These are phyloP conservation scores for Penicillium psychrofluorescens DNA, from an alignment of 495 filamentous ascomycete genomes.

Conservation along the genomic window DNA sequence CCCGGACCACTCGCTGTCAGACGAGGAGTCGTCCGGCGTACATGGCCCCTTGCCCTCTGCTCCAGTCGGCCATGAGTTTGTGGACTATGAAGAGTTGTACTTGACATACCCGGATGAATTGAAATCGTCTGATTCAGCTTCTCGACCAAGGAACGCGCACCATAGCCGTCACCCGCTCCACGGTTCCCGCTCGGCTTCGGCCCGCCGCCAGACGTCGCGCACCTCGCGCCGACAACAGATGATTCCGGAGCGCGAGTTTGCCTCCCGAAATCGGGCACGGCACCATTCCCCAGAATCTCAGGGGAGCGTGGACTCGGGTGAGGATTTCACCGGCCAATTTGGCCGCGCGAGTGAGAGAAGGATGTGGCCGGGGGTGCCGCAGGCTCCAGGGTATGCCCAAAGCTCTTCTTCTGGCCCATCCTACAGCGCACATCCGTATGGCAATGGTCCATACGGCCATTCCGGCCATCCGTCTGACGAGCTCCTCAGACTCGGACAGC, in stretches of 20 bases:
- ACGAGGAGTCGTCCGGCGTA: constrained; percentile 50
- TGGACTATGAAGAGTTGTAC: constrained; percentile 45
- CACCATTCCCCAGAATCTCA: constrained; percentile 45
- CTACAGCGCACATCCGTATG: constrained; percentile 20
- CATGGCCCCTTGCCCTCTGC: constrained; percentile 39
- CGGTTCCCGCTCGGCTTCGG: constrained; percentile 35
- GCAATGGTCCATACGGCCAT: constrained; percentile 19
- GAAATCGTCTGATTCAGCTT: constrained; percentile 79
- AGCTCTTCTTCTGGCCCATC: constrained; percentile 40
- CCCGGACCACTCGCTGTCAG: constrained; percentile 37
- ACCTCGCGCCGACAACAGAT: constrained; percentile 20
- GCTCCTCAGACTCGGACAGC: constrained; percentile 28
- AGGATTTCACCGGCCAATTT: constrained; percentile 37
- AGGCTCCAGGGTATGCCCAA: constrained; percentile 37
- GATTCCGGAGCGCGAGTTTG: constrained; percentile 28
- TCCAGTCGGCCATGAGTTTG: constrained; percentile 43
- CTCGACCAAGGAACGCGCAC: constrained; percentile 49
- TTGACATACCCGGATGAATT: constrained; percentile 56
- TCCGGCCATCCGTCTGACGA: constrained; percentile 30
- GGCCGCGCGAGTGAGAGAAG: constrained; percentile 28
- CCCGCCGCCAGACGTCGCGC: constrained; percentile 33
- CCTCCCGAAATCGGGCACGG: constrained; percentile 31
- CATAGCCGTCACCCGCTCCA: constrained; percentile 28
- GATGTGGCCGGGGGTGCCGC: constrained; percentile 26
- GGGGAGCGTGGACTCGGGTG: constrained; percentile 47